Conservation (phyloP, 768 basidiomycete genomes). For the Phlegmacium glaucopus region DNA sequence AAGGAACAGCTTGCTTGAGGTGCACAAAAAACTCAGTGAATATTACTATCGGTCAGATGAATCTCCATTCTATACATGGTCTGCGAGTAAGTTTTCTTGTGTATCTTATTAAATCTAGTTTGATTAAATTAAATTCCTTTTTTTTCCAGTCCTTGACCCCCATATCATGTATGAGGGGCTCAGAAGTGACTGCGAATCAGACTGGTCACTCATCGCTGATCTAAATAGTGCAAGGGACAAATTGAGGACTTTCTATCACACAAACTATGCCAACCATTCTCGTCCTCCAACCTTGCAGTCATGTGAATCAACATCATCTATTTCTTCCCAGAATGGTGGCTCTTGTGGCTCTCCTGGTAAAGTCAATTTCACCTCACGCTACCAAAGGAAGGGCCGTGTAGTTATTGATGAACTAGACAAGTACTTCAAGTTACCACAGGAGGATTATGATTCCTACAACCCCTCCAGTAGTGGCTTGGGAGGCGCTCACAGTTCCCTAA, state of each 20-base stretch:
- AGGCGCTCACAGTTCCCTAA: constrained; percentile 20
- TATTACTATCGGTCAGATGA: constrained; percentile 28
- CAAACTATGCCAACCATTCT: neutral
- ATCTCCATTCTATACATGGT: constrained; percentile 31
- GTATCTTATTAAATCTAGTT: neutral
- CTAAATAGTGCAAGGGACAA: neutral
- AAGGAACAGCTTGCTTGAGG: constrained; percentile 18
- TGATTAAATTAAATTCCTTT: constrained; percentile 4
- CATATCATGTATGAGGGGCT: constrained; percentile 22
- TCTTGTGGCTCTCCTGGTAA: neutral
- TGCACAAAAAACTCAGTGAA: constrained; percentile 29
- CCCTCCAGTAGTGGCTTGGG: constrained; percentile 27
- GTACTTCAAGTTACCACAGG: constrained; percentile 10
- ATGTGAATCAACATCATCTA: neutral
- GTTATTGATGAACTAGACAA: constrained; percentile 10
- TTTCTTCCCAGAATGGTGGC: neutral
- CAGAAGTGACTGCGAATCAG: constrained; percentile 13
- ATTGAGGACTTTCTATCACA: neutral
- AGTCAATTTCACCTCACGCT: constrained; percentile 14
- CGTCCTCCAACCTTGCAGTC: neutral
- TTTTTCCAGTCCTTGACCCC: constrained; percentile 27
- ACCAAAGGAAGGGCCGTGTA: neutral
- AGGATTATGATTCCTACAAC: constrained; percentile 24
- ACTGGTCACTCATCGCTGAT: constrained; percentile 11
- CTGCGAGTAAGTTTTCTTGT: constrained; percentile 17